phyloP scores from a whole-genome alignment of 192 early-diverging fungal genomes.

The Podila epicladia region DNA sequence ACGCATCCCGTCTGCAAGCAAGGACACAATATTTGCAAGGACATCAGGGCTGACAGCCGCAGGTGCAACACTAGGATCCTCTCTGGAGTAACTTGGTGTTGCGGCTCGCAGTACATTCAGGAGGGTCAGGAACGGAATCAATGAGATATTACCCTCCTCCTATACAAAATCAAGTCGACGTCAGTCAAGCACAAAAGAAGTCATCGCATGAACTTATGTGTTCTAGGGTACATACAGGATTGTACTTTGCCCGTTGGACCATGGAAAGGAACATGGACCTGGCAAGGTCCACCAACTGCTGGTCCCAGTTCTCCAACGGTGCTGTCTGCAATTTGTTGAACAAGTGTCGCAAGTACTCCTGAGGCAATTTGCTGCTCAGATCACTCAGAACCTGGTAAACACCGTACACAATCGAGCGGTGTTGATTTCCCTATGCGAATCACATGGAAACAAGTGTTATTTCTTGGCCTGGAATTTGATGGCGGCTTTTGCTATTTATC shows the following conservation, averaged over 20 bases:
- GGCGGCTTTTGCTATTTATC: too few relatives aligned
- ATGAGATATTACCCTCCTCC: slow-evolving; percentile 42
- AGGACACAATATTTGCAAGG: slow-evolving; percentile 22
- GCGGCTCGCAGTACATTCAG: slow-evolving; percentile 55
- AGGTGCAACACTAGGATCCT: slow-evolving; percentile 22
- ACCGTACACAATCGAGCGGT: slow-evolving; percentile 56
- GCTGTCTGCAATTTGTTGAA: slow-evolving; percentile 53
- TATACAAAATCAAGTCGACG: neutral
- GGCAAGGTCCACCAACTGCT: slow-evolving; percentile 34
- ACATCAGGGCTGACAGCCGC: slow-evolving; percentile 47
- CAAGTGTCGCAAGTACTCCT: slow-evolving; percentile 41
- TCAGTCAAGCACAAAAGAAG: neutral
- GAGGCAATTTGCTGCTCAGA: slow-evolving; percentile 41
- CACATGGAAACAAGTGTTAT: too few relatives aligned
- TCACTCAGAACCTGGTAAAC: slow-evolving; percentile 58
- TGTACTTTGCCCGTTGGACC: slow-evolving; percentile 42
- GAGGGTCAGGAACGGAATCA: slow-evolving; percentile 52
- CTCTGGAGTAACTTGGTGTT: slow-evolving; percentile 18
- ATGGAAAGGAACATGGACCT: slow-evolving; percentile 37
- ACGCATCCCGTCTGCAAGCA: slow-evolving; percentile 44
- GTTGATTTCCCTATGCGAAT: slow-evolving; percentile 53
- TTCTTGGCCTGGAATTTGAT: too few relatives aligned
- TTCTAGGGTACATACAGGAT: slow-evolving; percentile 12
- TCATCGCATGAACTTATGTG: neutral
- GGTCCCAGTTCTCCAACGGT: slow-evolving; percentile 44